Percentiles rank a stretch among this genome's conserved stretches.
These are phyloP conservation scores for Cyphellophora attinorum DNA, from an alignment of 2,329 filamentous ascomycete genomes.

Conservation along the genomic window DNA sequence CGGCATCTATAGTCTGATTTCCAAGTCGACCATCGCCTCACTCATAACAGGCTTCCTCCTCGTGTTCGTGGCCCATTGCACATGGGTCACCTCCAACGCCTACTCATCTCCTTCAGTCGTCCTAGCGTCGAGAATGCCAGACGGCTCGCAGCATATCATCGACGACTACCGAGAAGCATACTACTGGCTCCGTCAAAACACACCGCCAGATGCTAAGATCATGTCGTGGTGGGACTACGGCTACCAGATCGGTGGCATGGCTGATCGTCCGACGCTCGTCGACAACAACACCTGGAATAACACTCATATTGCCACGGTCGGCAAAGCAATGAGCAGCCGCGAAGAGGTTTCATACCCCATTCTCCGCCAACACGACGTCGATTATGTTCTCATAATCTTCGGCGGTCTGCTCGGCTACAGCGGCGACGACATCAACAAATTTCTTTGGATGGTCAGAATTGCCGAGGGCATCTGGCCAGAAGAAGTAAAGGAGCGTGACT, in stretches of 20 bases:
- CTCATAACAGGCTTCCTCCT: constrained; percentile 71
- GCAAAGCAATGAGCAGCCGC: constrained; percentile 95
- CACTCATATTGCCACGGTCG: constrained; percentile 97
- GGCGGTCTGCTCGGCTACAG: constrained; percentile 94
- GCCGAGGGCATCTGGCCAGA: constrained; percentile 99
- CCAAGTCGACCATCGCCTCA: constrained; percentile 67
- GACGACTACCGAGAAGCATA: constrained; percentile 99
- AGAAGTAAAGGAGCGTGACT: constrained; percentile 92
- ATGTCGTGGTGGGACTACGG: constrained; percentile 99
- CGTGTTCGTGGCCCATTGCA: constrained; percentile 94
- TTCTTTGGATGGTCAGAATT: constrained; percentile 99
- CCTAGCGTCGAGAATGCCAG: constrained; percentile 79
- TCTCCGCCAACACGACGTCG: constrained; percentile 95
- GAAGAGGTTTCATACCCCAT: constrained; percentile 99
- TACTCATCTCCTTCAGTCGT: constrained; percentile 98
- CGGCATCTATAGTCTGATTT: constrained; percentile 72
- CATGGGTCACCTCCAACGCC: constrained; percentile 97
- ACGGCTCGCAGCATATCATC: constrained; percentile 96
- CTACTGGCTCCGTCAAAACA: constrained; percentile 98
- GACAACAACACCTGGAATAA: constrained; percentile 99
- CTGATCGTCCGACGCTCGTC: constrained; percentile 88
- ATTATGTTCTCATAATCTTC: constrained; percentile 97
- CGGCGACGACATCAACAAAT: constrained; percentile 99
- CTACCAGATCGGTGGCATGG: constrained; percentile 99
- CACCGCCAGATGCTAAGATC: constrained; percentile 85